Percentiles rank a stretch among this genome's conserved stretches.
Conservation (phyloP, 768 basidiomycete species). For the Phylloporus sp. region DNA sequence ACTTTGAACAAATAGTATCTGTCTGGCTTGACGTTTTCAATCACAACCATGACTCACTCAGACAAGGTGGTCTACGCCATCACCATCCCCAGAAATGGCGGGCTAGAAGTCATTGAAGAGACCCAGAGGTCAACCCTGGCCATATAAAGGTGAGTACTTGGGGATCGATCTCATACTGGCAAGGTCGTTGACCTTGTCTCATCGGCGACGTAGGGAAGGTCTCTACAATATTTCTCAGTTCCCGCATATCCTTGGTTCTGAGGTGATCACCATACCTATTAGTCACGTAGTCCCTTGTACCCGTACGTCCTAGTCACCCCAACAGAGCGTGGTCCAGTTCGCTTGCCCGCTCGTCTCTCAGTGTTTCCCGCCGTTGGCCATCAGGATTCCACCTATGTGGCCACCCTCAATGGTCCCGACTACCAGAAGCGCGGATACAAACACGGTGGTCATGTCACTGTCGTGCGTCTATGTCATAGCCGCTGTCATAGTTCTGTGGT, state of each 20-base stretch:
- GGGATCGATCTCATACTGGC: slow-evolving; percentile 88
- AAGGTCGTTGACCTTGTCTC: slow-evolving; percentile 15
- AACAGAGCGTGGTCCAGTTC: no score
- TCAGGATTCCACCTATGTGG: slow-evolving; percentile 56
- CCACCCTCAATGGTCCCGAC: slow-evolving; percentile 54
- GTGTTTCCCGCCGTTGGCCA: no score
- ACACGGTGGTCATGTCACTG: slow-evolving; percentile 70
- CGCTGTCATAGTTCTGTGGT: not conserved
- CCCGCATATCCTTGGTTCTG: slow-evolving; percentile 72
- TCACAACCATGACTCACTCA: slow-evolving; percentile 56
- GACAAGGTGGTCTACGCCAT: slow-evolving; percentile 60
- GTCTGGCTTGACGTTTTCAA: no score
- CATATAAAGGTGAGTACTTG: slow-evolving; percentile 71
- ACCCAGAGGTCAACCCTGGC: slow-evolving; percentile 47
- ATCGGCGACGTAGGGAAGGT: slow-evolving; percentile 46
- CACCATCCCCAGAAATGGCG: slow-evolving; percentile 69
- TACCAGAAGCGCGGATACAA: slow-evolving; percentile 63
- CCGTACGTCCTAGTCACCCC: no score
- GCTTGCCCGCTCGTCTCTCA: no score
- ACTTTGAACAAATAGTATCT: no score
- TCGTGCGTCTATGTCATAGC: slow-evolving; percentile 42
- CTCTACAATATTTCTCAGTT: slow-evolving; percentile 56
- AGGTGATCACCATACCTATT: slow-evolving; percentile 72
- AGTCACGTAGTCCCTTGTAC: no score
- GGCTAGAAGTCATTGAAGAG: slow-evolving; percentile 72